These are phyloP conservation scores for Nemania bipapillata DNA, from an alignment of 2,329 filamentous ascomycete genomes.

Conservation along the genomic window DNA sequence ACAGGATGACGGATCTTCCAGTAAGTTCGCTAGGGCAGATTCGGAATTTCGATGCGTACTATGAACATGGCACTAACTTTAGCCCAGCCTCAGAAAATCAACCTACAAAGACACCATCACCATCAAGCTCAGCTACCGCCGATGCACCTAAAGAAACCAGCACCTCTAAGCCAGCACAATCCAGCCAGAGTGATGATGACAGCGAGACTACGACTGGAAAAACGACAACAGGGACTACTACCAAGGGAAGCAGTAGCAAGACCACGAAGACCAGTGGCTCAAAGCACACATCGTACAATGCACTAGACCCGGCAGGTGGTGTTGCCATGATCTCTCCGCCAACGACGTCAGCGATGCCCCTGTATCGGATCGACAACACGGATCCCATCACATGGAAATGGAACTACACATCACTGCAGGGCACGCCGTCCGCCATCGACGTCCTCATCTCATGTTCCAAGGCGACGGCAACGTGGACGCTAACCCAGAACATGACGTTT, in stretches of 20 bases:
- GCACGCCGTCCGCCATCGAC: slow-evolving; percentile 69
- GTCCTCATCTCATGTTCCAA: slow-evolving; percentile 67
- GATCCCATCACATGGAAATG: slow-evolving; percentile 67
- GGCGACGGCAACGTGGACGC: slow-evolving; percentile 66
- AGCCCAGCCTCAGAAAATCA: slow-evolving; percentile 9
- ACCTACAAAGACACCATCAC: slow-evolving; percentile 30
- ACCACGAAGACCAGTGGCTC: slow-evolving; percentile 47
- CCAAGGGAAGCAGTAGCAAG: slow-evolving; percentile 43
- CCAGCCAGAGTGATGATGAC: slow-evolving; percentile 19
- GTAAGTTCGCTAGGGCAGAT: slow-evolving; percentile 39
- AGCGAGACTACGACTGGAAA: not conserved
- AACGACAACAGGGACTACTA: slow-evolving; percentile 53
- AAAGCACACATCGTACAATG: slow-evolving; percentile 57
- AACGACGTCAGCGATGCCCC: slow-evolving; percentile 57
- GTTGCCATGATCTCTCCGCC: slow-evolving; percentile 66
- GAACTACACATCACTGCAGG: slow-evolving; percentile 72
- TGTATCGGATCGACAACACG: slow-evolving; percentile 69
- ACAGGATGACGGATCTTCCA: slow-evolving; percentile 52
- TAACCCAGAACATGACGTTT: slow-evolving; percentile 72
- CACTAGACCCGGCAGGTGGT: slow-evolving; percentile 61
- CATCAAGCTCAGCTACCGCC: slow-evolving; percentile 12
- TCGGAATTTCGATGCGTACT: too few species aligned
- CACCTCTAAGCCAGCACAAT: slow-evolving; percentile 18
- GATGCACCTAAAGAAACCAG: slow-evolving; percentile 21
- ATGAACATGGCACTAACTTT: slow-evolving; percentile 1